A percentile compares a stretch with the other conserved stretches of the same genome.
Evolutionary conservation across 768 basidiomycete genomes (phyloP).

Genomic region (Tephrocybe sp.): DNA sequence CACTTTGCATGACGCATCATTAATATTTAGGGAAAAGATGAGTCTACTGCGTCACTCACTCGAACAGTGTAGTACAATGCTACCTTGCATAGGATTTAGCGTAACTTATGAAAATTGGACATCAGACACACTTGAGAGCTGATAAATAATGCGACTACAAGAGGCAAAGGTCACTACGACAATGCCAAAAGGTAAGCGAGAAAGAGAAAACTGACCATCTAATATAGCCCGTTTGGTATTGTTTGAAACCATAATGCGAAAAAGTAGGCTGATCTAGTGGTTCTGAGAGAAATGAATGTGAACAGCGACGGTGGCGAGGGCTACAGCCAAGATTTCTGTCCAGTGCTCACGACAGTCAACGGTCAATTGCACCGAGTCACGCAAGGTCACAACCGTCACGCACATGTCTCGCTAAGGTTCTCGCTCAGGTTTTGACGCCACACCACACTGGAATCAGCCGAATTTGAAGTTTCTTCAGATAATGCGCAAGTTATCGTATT

Average conservation of each 20-base stretch:
- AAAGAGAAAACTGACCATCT: conserved; percentile 14
- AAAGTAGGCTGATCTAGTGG: too few relatives aligned
- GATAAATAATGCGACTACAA: conserved; percentile 46
- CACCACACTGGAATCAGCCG: too few relatives aligned
- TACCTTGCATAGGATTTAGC: conserved; percentile 48
- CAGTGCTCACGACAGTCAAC: too few relatives aligned
- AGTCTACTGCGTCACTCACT: conserved; percentile 35
- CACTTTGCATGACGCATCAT: conserved; percentile 40
- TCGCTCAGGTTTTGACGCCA: too few relatives aligned
- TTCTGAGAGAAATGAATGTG: too few relatives aligned
- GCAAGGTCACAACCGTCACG: too few relatives aligned
- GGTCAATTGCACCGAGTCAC: too few relatives aligned
- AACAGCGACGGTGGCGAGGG: too few relatives aligned
- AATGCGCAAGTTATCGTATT: too few relatives aligned
- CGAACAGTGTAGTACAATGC: conserved; percentile 75
- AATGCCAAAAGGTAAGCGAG: not conserved
- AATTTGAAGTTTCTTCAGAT: too few relatives aligned
- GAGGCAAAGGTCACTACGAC: conserved; percentile 6
- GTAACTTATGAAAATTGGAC: conserved; percentile 6
- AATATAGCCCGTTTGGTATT: conserved; percentile 19
- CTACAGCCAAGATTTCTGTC: too few relatives aligned
- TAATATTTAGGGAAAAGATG: not conserved
- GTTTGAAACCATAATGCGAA: conserved; percentile 12
- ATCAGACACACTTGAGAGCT: conserved; percentile 45
- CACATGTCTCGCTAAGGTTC: too few relatives aligned